A percentile compares a stretch with the other conserved stretches of the same genome.
Evolutionary conservation across 352 stramenopile species (phyloP).

Genomic region (Blastocystis sp.): DNA sequence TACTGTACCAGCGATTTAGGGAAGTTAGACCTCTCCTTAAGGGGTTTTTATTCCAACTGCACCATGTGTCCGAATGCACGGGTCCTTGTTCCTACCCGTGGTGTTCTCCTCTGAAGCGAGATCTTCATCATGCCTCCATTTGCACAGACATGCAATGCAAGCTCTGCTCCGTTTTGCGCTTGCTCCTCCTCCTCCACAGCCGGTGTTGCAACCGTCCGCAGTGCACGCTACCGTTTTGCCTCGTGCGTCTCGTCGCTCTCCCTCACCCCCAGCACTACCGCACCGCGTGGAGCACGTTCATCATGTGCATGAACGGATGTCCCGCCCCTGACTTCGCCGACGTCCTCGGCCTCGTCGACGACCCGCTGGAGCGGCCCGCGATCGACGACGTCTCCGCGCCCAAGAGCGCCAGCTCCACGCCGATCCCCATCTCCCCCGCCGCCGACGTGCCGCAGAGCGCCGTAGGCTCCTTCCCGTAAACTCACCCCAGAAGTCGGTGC

Average conservation of each 20-base stretch:
- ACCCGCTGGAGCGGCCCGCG: not conserved
- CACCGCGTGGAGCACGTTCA: not conserved
- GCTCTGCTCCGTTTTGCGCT: not conserved
- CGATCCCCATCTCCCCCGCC: not conserved
- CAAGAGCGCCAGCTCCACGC: not conserved
- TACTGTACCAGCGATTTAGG: not conserved
- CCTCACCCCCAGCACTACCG: not conserved
- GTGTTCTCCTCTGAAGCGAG: not conserved
- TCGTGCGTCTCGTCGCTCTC: not conserved
- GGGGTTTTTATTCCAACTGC: not conserved
- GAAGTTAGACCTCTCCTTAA: not conserved
- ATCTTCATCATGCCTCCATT: slow-evolving; percentile 9
- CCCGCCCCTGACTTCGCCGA: not conserved
- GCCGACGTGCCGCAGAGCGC: not conserved
- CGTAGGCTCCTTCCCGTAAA: not conserved
- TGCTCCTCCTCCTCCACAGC: slow-evolving; percentile 20
- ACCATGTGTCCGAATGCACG: not conserved
- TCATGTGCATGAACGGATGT: not conserved
- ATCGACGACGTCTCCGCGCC: not conserved
- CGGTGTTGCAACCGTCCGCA: not conserved
- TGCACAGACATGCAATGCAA: slow-evolving; percentile 28
- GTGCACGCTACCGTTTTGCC: not conserved
- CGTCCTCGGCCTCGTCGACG: not conserved
- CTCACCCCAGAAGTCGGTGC: not conserved
- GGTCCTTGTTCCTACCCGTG: not conserved